Conservation (phyloP, 345 rosid species). For the Euphorbia peplus region DNA sequence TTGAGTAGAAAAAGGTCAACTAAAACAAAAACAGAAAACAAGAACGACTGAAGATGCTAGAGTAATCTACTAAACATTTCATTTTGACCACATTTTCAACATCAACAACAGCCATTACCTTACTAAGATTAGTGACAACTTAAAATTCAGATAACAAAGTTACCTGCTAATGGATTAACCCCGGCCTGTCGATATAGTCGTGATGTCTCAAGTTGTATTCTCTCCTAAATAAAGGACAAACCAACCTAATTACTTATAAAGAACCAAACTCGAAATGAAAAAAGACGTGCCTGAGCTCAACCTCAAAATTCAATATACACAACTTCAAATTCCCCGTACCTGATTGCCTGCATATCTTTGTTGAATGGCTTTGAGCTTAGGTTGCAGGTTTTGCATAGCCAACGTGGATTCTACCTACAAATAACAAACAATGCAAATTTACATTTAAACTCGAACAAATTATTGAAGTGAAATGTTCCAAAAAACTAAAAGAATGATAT, state of each 20-base stretch:
- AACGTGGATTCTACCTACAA: conserved; percentile 92
- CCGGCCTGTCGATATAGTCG: conserved; percentile 91
- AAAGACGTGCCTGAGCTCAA: conserved; percentile 6
- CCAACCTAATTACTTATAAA: neutral
- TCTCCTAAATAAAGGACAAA: conserved; percentile 51
- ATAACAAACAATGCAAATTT: neutral
- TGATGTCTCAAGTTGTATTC: conserved; percentile 94
- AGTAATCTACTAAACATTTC: neutral
- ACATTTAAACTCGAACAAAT: neutral
- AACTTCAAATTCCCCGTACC: conserved; percentile 37
- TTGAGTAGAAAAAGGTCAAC: neutral
- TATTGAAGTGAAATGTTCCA: neutral
- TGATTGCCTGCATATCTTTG: conserved; percentile 97
- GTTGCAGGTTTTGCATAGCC: conserved; percentile 98
- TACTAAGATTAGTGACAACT: neutral
- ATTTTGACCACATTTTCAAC: neutral
- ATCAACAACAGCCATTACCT: neutral
- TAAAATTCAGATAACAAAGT: neutral
- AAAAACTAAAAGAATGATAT: neutral
- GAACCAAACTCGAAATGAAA: neutral
- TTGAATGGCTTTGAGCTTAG: conserved; percentile 94
- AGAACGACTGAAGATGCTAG: neutral
- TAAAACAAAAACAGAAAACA: neutral
- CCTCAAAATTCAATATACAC: conserved; percentile 8
- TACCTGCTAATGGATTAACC: conserved; percentile 97